Conservation (phyloP, 331 rosid genomes). For the Acacia concinna region DNA sequence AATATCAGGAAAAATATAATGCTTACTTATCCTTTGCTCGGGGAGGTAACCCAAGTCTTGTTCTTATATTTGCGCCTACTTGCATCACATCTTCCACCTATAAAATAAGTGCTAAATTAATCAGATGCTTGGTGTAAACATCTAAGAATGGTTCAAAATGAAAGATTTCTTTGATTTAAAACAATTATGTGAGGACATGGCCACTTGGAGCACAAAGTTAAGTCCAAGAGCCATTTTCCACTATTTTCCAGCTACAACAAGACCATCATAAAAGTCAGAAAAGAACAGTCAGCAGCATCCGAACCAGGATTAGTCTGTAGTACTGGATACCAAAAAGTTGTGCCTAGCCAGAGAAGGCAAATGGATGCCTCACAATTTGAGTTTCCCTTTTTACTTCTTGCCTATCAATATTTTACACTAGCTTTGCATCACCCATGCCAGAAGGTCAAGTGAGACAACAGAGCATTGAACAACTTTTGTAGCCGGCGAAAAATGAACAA, state of each 20-base stretch:
- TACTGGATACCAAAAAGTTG: neutral
- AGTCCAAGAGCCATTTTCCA: neutral
- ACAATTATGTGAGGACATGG: neutral
- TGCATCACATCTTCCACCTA: conserved; percentile 75
- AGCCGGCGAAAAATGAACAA: neutral
- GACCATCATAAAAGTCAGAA: conserved; percentile 21
- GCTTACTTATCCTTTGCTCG: conserved; percentile 49
- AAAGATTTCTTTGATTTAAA: conserved; percentile 4
- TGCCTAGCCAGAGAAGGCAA: neutral
- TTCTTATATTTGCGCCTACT: conserved; percentile 71
- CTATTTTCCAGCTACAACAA: conserved; percentile 1
- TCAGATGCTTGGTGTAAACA: conserved; percentile 11
- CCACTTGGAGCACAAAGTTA: neutral
- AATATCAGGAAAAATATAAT: neutral
- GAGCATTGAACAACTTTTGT: neutral
- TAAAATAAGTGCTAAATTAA: conserved; percentile 2
- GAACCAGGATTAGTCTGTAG: neutral
- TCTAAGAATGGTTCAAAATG: conserved; percentile 4
- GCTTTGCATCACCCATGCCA: neutral
- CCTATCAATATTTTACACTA: conserved; percentile 6
- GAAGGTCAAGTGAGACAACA: neutral
- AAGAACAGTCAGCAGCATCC: neutral
- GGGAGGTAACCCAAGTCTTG: conserved; percentile 57
- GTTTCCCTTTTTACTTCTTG: conserved; percentile 2
- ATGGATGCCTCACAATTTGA: neutral